Base-by-base conservation (phyloP, 768 basidiomycete species). In the Phylloporus scabripes region DNA sequence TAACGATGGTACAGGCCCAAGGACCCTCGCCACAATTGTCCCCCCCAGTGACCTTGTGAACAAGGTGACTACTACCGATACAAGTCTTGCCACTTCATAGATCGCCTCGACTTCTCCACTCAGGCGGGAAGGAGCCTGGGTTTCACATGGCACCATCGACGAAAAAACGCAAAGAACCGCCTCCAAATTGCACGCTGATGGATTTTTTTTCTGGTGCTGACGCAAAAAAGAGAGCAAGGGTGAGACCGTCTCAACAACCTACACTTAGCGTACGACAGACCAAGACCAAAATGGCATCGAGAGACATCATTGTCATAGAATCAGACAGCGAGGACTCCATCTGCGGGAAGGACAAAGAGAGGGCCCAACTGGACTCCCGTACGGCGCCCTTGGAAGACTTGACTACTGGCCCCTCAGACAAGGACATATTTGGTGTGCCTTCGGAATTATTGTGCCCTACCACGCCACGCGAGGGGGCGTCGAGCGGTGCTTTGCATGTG, bases 221-320 rank as follows among this genome's bases (percentile, higher is more conserved):
- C n/a, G 41, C 59, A 12, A 33, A 23, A 18, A 65, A 63, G 49
- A 61, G 57, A 24, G 41, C 53, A 38, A 65, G 45, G 44, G 38
- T 51, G 28, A 49, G 42, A 53, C 26, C 46, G 2, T 37, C 53
- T 42, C 51, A 24, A 45, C 48, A 38, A 41, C 8, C 1, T 2
- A 5, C 40, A 4, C 21, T 43, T 20, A 6, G 15, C 21, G 41
- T 21, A 9, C 46, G 20, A 41, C 48, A 18, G 10, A 17, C 42
- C 36, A 42, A 29, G 14, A 21, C 42, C 37, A 39, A 26, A 36
- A 48, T 32, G 20, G 31, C 33, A 36, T 42, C 55, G 21, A 45
- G 62, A 53, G 76, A 83, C 54, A 59, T 82, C 53, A 83, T 84
- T 41, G 64, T 83, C 49, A 77, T 85, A 48, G 82, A 84, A 60